Evolutionary conservation across 1,284 basidiomycete species (phyloP).

Genomic region (Naganishia sp.): DNA sequence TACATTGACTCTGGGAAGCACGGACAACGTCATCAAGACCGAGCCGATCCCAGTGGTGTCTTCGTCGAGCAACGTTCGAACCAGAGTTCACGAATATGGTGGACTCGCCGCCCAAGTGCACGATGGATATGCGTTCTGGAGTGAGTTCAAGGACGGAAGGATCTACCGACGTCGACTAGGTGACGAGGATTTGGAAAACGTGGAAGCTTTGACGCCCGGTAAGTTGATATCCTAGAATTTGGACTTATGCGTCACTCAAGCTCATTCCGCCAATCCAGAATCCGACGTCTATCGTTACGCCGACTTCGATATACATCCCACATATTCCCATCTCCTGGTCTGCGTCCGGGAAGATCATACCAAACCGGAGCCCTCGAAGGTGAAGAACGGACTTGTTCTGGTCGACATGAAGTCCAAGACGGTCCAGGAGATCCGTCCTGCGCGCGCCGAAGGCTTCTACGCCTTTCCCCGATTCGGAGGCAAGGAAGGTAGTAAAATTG

Average conservation of each 20-base stretch:
- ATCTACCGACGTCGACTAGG: constrained; percentile 29
- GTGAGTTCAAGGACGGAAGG: constrained; percentile 35
- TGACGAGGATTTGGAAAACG: constrained; percentile 12
- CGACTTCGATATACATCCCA: constrained; percentile 45
- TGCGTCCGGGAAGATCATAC: constrained; percentile 53
- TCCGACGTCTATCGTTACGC: constrained; percentile 43
- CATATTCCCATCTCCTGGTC: constrained; percentile 37
- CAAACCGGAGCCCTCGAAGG: constrained; percentile 39
- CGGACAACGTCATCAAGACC: constrained; percentile 6
- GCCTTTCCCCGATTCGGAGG: constrained; percentile 43
- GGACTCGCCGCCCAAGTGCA: constrained; percentile 37
- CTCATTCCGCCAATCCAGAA: constrained; percentile 27
- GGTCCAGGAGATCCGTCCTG: constrained; percentile 32
- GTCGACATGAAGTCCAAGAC: constrained; percentile 37
- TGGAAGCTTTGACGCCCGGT: constrained; percentile 42
- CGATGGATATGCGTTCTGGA: constrained; percentile 38
- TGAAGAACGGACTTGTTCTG: constrained; percentile 50
- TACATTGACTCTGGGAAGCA: background rate
- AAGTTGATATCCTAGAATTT: constrained; percentile 7
- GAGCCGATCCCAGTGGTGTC: constrained; percentile 19
- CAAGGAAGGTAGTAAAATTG: constrained; percentile 37
- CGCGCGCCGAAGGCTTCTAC: constrained; percentile 46
- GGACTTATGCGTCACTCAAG: background rate
- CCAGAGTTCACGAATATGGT: constrained; percentile 42
- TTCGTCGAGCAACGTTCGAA: constrained; percentile 25